These are phyloP conservation scores for Achaetomium macrosporum DNA, from an alignment of 2,329 filamentous ascomycete species.

Conservation along the genomic window DNA sequence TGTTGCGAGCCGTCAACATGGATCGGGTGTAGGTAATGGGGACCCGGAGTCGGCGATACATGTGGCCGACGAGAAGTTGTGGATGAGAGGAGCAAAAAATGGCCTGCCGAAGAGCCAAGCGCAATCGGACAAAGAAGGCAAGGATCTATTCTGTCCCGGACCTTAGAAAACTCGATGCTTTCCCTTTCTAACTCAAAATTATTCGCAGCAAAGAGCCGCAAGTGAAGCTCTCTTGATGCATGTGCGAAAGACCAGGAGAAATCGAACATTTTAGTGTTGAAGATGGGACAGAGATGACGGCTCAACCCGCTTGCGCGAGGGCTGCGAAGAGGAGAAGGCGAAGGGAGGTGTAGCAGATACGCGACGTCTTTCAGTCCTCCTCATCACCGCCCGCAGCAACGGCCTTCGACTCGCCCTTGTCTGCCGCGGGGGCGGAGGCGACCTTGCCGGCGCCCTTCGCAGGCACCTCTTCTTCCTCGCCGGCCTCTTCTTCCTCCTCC, in stretches of 20 bases:
- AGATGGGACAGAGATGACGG: background rate
- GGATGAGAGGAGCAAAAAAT: background rate
- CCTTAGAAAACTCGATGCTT: background rate
- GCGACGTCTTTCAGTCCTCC: conserved; percentile 14
- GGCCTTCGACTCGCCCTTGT: conserved; percentile 10
- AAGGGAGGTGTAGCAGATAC: background rate
- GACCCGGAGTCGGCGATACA: conserved; percentile 8
- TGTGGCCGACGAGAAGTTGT: background rate
- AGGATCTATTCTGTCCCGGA: background rate
- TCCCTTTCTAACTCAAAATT: conserved; percentile 2
- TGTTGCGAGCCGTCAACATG: no score
- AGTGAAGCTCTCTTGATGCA: background rate
- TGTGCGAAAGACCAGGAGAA: background rate
- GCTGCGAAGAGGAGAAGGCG: background rate
- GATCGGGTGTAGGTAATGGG: no score
- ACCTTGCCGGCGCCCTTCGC: conserved; percentile 17
- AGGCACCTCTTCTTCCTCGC: conserved; percentile 29
- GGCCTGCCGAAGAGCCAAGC: background rate
- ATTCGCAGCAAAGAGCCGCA: background rate
- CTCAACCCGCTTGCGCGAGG: background rate
- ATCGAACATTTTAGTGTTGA: background rate
- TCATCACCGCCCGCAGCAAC: conserved; percentile 20
- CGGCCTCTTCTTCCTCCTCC: conserved; percentile 25
- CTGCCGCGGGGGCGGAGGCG: background rate
- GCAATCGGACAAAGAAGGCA: background rate